These are phyloP conservation scores for Inga leiocalycina DNA, from an alignment of 306 rosid species.

Conservation along the genomic window DNA sequence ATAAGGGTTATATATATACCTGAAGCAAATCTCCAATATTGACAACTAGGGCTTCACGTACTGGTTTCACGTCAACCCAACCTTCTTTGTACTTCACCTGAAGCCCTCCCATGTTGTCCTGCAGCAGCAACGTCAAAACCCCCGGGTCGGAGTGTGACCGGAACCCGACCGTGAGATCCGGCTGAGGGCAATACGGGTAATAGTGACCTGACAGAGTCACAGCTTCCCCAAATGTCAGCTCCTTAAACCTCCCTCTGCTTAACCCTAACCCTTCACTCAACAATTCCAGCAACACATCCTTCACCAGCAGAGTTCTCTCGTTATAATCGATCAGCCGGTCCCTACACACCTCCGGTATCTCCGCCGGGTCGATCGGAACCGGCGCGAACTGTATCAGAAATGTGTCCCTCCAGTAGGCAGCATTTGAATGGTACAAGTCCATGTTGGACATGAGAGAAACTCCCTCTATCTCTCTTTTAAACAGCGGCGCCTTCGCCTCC, in stretches of 20 bases:
- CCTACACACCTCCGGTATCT: not conserved
- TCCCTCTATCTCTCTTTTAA: constrained; percentile 31
- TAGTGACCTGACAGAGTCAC: not conserved
- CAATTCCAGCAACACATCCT: not conserved
- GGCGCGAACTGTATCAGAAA: constrained; percentile 34
- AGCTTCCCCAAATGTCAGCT: not conserved
- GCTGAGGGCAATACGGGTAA: constrained; percentile 17
- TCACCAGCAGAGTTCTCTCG: not conserved
- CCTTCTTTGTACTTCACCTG: constrained; percentile 5
- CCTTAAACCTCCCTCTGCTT: not conserved
- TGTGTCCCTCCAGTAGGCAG: constrained; percentile 51
- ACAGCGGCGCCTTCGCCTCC: constrained; percentile 27
- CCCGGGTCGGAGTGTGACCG: not conserved
- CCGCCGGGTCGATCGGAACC: not conserved
- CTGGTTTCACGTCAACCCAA: constrained; percentile 11
- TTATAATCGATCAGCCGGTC: not conserved
- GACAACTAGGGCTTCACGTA: not conserved
- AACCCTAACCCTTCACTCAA: constrained; percentile 16
- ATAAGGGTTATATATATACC: not conserved
- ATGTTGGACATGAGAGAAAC: constrained; percentile 39
- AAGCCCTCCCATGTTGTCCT: constrained; percentile 3
- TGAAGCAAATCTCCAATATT: constrained; percentile 7
- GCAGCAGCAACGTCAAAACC: not conserved
- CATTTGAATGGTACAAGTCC: constrained; percentile 33
- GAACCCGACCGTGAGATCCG: constrained; percentile 3